phyloP scores from a whole-genome alignment of 148 eudicot genomes.

The Heliamphora exappendiculata region DNA sequence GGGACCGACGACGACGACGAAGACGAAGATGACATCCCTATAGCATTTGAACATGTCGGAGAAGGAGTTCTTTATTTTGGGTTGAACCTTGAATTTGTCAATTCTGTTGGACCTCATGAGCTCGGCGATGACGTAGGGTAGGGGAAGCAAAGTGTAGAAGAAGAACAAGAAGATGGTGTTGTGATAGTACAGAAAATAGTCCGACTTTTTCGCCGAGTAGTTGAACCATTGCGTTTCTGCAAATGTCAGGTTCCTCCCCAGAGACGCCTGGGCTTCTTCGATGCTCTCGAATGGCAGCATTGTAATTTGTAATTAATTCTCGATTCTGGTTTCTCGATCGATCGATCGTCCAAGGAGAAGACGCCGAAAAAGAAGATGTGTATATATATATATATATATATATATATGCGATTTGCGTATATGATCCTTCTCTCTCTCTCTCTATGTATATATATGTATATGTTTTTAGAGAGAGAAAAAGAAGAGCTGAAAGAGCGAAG shows the following conservation, averaged over 20 bases:
- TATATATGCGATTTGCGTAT: too few relatives aligned
- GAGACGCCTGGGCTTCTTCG: constrained; percentile 37
- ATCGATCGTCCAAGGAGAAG: too few relatives aligned
- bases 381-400: too few relatives aligned
- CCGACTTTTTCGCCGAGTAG: constrained; percentile 58
- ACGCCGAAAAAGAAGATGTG: too few relatives aligned
- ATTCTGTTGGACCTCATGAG: constrained; percentile 34
- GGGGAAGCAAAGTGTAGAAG: constrained; percentile 43
- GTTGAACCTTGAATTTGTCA: constrained; percentile 61
- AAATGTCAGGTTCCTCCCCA: constrained; percentile 47
- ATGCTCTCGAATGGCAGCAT: constrained; percentile 59
- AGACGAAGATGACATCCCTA: constrained; percentile 40
- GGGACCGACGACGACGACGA: constrained; percentile 56
- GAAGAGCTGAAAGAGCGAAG: background rate
- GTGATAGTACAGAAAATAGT: constrained; percentile 55
- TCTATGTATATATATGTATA: background rate
- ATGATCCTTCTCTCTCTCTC: background rate
- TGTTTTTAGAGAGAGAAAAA: background rate
- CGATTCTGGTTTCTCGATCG: background rate
- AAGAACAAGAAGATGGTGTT: constrained; percentile 57
- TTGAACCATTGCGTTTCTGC: constrained; percentile 64
- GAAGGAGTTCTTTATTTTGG: constrained; percentile 38
- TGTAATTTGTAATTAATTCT: background rate
- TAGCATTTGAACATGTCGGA: constrained; percentile 54
- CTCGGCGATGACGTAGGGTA: constrained; percentile 44